phyloP scores from a whole-genome alignment of 768 basidiomycete species.

The Pleurotus tuoliensis region DNA sequence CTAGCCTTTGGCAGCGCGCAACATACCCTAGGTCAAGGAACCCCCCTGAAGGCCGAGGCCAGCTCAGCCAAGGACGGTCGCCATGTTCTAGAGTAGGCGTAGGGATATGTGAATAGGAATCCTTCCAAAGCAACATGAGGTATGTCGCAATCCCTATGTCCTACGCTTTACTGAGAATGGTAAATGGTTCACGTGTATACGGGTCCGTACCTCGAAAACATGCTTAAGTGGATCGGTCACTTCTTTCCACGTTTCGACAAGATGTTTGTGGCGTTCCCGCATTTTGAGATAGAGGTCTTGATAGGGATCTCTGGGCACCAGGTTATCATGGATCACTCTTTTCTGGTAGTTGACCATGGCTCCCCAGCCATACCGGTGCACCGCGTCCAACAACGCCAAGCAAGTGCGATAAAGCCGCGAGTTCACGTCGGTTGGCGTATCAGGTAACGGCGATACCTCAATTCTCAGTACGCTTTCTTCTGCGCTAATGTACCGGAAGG shows the following conservation, averaged over 20 bases:
- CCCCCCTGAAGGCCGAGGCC: slow-evolving; percentile 80
- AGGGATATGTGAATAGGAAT: slow-evolving; percentile 41
- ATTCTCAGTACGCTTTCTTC: slow-evolving; percentile 37
- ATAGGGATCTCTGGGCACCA: slow-evolving; percentile 73
- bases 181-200: neutral
- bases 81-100: slow-evolving; percentile 8
- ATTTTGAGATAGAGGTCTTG: slow-evolving; percentile 89
- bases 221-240: slow-evolving; percentile 86
- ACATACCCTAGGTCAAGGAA: slow-evolving; percentile 86
- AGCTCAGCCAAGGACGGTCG: slow-evolving; percentile 56
- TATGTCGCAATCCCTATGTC: slow-evolving; percentile 96
- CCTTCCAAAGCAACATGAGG: slow-evolving; percentile 88
- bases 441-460: slow-evolving; percentile 52
- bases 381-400: slow-evolving; percentile 72
- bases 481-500: slow-evolving; percentile 57
- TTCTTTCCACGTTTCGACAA: slow-evolving; percentile 75
- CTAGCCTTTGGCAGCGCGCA: neutral
- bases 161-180: slow-evolving; percentile 30
- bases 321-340: slow-evolving; percentile 75
- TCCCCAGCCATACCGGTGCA: slow-evolving; percentile 91
- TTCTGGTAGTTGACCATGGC: slow-evolving; percentile 80
- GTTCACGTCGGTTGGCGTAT: slow-evolving; percentile 43
- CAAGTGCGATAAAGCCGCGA: slow-evolving; percentile 79
- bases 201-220: slow-evolving; percentile 71
- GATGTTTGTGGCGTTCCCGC: slow-evolving; percentile 78